phyloP scores from a whole-genome alignment of 129 eudicot species.

The Helianthus annuus region DNA sequence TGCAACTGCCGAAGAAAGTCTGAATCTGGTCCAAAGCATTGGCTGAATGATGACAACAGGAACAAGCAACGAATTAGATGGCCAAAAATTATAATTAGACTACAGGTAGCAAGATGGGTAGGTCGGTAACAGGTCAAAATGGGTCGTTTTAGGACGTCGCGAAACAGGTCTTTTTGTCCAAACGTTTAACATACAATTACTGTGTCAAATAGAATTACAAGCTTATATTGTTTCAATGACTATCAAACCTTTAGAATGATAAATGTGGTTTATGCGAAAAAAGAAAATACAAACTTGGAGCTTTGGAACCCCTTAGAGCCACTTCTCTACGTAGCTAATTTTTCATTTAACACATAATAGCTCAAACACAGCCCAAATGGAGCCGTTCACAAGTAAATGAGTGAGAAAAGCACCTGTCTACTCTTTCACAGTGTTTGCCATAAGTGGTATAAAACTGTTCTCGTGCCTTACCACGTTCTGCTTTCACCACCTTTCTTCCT shows the following conservation, averaged over 20 bases:
- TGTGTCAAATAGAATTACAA: constrained; percentile 2
- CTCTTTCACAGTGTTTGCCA: constrained; percentile 73
- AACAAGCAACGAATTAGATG: constrained; percentile 25
- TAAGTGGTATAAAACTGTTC: constrained; percentile 63
- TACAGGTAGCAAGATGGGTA: constrained; percentile 7
- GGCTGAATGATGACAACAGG: constrained; percentile 49
- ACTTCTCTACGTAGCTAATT: background rate
- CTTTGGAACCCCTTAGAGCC: constrained; percentile 2
- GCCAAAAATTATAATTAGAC: constrained; percentile 9
- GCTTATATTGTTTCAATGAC: background rate
- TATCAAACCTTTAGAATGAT: background rate
- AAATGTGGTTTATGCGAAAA: background rate
- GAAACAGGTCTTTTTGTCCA: background rate
- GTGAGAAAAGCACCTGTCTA: constrained; percentile 52
- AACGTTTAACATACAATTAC: background rate
- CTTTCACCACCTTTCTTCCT: constrained; percentile 79
- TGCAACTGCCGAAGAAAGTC: constrained; percentile 76
- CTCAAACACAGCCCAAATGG: background rate
- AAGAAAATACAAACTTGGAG: background rate
- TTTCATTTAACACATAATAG: background rate
- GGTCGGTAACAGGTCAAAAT: background rate
- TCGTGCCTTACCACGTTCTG: constrained; percentile 65
- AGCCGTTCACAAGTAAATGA: background rate
- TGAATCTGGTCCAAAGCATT: constrained; percentile 77
- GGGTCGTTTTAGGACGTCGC: background rate